Conservation (phyloP, 73 alveolate species). For the Paramecium caudatum region DNA sequence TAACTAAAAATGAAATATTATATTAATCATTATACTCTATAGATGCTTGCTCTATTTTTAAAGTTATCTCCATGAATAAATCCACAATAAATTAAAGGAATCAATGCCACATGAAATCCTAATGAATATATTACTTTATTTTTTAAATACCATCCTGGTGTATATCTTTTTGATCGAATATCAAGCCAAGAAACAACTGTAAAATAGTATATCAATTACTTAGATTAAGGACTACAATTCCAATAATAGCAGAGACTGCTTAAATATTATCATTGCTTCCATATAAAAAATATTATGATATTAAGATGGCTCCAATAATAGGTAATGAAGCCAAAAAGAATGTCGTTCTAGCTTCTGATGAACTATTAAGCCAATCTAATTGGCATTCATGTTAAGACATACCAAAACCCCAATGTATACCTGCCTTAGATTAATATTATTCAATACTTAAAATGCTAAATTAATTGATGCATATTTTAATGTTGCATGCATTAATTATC, state of each 20-base stretch:
- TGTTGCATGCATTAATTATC: conserved; percentile 33
- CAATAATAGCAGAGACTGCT: background rate
- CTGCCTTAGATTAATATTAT: background rate
- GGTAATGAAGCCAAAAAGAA: conserved; percentile 38
- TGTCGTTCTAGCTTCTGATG: conserved; percentile 20
- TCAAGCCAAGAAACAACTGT: background rate
- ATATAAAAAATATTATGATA: conserved; percentile 22
- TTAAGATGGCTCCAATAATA: background rate
- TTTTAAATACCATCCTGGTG: conserved; percentile 46
- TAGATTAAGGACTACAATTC: background rate
- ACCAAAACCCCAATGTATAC: conserved; percentile 61
- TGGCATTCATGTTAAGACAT: conserved; percentile 43
- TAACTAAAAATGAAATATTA: conserved; percentile 22
- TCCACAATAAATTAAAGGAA: background rate
- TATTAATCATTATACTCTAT: conserved; percentile 45
- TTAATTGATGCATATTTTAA: conserved; percentile 11
- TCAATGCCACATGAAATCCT: conserved; percentile 6
- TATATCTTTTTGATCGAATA: background rate
- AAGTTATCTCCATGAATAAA: background rate
- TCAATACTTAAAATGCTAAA: conserved; percentile 16
- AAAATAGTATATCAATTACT: background rate
- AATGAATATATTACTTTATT: conserved; percentile 7
- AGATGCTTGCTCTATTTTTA: conserved; percentile 7
- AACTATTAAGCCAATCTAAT: conserved; percentile 50
- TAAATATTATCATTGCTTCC: conserved; percentile 2